Evolutionary conservation across 352 stramenopile species (phyloP), one percentile per base, ranked within the genome.

Genomic region (Phytophthora multivora): DNA sequence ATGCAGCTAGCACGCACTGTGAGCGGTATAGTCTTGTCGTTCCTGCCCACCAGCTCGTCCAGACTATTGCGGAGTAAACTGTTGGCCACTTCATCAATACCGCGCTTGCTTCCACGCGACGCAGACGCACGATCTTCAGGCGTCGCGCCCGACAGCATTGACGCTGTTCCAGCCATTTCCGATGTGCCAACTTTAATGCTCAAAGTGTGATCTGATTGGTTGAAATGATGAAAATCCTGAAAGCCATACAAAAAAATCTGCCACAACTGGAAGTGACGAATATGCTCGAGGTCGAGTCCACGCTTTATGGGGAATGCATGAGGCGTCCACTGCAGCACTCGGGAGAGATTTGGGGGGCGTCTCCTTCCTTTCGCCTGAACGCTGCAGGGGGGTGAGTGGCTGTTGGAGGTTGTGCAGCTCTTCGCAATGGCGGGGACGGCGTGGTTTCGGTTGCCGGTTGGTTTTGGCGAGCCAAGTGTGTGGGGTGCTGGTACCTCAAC

Each of bases 251-350:
- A 51, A 51, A 1, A n/a, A 31, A 11, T 5, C 19, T 9, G 23
- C 43, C 72, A 82, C 18, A 81, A 76, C 79, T 88, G 82, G 79
- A 91, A 73, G 51, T 89, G 82, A 91, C 82, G 79, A 89, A 15
- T 69, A 51, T 15, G 23, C 35, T 57, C 36, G 41, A 58, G 16
- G 49, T 60, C 41, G 66, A 78, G 69, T 69, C 39, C 42, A 69
- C 49, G 46, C 36, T 19, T 31, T 54, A 31, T 56, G 21, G 43
- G 36, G 25, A 18, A 52, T 59, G 66, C 10, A 39, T 36, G 51
- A 10, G 36, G 49, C 41, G 16, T 63, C 55, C 62, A 33, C 30
- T 56, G 36, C 39, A 47, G 31, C 33, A 6, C 36, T 36, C 19
- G 6, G 8, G 35, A 8, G 12, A 26, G 23, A 10, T 8, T 16